phyloP scores from a whole-genome alignment of 352 stramenopile genomes.

The Phytophthora chlamydospora region DNA sequence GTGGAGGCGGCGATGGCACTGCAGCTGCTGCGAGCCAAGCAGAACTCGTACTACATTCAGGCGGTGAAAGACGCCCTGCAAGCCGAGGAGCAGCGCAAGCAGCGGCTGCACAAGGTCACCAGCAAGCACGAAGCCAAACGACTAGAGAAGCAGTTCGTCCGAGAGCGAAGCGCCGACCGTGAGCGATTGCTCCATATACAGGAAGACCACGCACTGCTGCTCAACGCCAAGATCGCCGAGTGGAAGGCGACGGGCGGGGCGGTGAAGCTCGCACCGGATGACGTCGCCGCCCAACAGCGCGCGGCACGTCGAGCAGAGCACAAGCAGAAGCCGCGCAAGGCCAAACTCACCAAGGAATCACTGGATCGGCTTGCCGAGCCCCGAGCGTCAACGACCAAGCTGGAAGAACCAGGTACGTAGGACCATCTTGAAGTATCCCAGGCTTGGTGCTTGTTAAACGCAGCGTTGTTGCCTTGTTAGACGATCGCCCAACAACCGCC shows the following conservation, averaged over 20 bases:
- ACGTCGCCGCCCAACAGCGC: not conserved
- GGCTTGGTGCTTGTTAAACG: not conserved
- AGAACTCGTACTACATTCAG: constrained; percentile 59
- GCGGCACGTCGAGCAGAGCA: not conserved
- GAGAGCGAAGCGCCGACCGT: constrained; percentile 50
- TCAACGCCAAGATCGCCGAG: constrained; percentile 57
- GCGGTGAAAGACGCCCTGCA: constrained; percentile 59
- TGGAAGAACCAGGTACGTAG: constrained; percentile 19
- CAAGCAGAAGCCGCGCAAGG: constrained; percentile 31
- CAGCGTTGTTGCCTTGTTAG: not conserved
- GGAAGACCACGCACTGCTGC: constrained; percentile 59
- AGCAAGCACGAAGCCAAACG: constrained; percentile 53
- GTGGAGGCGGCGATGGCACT: constrained; percentile 21
- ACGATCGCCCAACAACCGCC: constrained; percentile 15
- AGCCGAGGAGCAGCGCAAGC: constrained; percentile 56
- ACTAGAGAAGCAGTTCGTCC: constrained; percentile 59
- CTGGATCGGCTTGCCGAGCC: constrained; percentile 52
- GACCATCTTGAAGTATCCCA: not conserved
- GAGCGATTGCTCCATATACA: constrained; percentile 66
- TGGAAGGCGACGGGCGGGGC: constrained; percentile 50
- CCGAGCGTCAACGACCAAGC: constrained; percentile 23
- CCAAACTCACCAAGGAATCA: constrained; percentile 48
- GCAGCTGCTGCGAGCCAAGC: constrained; percentile 29
- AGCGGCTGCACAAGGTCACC: constrained; percentile 40
- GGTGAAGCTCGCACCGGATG: constrained; percentile 7